Evolutionary conservation across 371 early-diverging fungal species (phyloP).

Genomic region (Saksenaea oblongispora): DNA sequence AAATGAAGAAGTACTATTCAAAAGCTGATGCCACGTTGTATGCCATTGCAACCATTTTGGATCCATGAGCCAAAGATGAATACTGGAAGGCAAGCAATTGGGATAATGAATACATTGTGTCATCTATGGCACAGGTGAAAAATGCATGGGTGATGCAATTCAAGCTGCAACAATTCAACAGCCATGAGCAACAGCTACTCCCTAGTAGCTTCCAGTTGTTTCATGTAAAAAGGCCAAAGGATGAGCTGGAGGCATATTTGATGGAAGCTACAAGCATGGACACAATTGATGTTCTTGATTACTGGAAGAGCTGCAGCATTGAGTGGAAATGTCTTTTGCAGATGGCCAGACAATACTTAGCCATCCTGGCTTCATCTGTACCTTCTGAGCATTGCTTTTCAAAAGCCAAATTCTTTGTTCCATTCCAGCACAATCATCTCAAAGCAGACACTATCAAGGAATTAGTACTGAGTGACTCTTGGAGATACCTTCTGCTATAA

Average conservation of each 20-base stretch:
- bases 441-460: background rate
- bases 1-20: constrained; percentile 8
- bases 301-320: too few relatives aligned
- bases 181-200: background rate
- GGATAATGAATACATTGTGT: too few relatives aligned
- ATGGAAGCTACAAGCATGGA: background rate
- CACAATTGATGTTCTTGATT: background rate
- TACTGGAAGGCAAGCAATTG: background rate
- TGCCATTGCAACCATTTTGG: constrained; percentile 6
- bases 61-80: too few relatives aligned
- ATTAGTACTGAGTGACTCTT: background rate
- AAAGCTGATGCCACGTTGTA: constrained; percentile 3
- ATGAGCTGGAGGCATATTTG: background rate
- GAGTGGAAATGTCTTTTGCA: background rate
- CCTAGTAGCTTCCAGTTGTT: background rate
- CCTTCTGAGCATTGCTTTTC: background rate
- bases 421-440: background rate
- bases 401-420: background rate
- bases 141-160: too few relatives aligned
- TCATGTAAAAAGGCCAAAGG: background rate
- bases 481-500: too few relatives aligned
- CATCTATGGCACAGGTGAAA: too few relatives aligned
- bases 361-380: background rate
- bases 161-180: background rate
- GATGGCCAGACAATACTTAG: background rate